Conservation (phyloP, 2,329 filamentous ascomycete genomes). For the Ascosphaera aggregata region DNA sequence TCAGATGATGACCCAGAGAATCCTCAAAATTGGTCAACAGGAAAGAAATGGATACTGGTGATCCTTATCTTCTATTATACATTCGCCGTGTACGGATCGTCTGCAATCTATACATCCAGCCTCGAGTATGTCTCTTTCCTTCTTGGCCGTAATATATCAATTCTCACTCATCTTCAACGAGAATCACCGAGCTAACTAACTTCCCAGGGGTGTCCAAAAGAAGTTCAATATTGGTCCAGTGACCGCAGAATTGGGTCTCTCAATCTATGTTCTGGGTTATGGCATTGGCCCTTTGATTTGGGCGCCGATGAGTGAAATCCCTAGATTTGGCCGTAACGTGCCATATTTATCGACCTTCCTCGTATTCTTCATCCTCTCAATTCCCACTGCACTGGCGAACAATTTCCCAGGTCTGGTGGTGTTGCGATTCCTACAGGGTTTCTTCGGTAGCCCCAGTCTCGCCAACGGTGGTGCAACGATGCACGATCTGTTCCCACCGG, state of each 20-base stretch:
- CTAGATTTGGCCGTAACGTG: constrained; percentile 24
- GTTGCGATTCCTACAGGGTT: constrained; percentile 29
- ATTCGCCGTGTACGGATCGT: constrained; percentile 25
- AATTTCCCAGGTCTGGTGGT: constrained; percentile 30
- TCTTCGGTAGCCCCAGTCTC: constrained; percentile 24
- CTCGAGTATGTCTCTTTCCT: not conserved
- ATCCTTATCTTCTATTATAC: constrained; percentile 10
- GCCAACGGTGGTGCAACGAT: constrained; percentile 24
- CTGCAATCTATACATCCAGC: constrained; percentile 27
- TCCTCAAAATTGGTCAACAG: constrained; percentile 30
- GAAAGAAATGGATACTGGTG: constrained; percentile 20
- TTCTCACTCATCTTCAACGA: not conserved
- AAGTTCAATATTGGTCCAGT: constrained; percentile 23
- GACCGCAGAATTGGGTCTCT: constrained; percentile 25
- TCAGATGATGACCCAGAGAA: constrained; percentile 31
- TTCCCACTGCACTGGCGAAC: constrained; percentile 23
- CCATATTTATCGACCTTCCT: constrained; percentile 26
- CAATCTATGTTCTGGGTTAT: constrained; percentile 25
- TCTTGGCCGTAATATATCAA: constrained; percentile 5
- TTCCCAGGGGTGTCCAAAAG: constrained; percentile 12
- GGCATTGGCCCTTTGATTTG: constrained; percentile 25
- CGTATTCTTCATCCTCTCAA: constrained; percentile 26
- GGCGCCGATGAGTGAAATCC: constrained; percentile 25
- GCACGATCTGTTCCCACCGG: constrained; percentile 19
- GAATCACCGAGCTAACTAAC: not conserved